phyloP scores from a whole-genome alignment of 805 yeast species.

The Myxozyma neotropica region DNA sequence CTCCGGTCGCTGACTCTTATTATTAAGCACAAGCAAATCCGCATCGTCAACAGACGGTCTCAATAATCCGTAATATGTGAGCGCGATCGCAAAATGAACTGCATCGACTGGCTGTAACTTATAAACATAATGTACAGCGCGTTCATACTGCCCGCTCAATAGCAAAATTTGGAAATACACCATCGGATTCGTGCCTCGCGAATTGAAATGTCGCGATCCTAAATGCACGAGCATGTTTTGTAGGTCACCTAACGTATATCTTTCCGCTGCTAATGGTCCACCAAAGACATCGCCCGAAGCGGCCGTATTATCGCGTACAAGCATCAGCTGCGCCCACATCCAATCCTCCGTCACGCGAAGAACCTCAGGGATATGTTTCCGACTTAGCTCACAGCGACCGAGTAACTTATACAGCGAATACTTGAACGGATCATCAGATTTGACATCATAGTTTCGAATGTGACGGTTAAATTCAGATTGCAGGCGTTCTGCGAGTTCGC shows the following conservation, averaged over 20 bases:
- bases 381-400: slow-evolving; percentile 84
- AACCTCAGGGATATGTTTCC: slow-evolving; percentile 66
- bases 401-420: slow-evolving; percentile 87
- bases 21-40: slow-evolving; percentile 45
- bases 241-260: slow-evolving; percentile 71
- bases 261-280: slow-evolving; percentile 2
- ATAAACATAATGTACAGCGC: slow-evolving; percentile 68
- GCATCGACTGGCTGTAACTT: slow-evolving; percentile 76
- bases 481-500: slow-evolving; percentile 67
- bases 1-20: slow-evolving; percentile 42
- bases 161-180: slow-evolving; percentile 74
- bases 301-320: slow-evolving; percentile 47
- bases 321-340: slow-evolving; percentile 89
- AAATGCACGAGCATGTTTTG: slow-evolving; percentile 69
- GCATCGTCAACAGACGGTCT: slow-evolving; percentile 48
- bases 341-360: slow-evolving; percentile 88
- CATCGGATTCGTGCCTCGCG: slow-evolving; percentile 62
- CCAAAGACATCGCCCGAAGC: slow-evolving; percentile 27
- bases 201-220: slow-evolving; percentile 71
- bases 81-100: slow-evolving; percentile 83
- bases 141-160: slow-evolving; percentile 77
- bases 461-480: slow-evolving; percentile 82
- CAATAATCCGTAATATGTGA: slow-evolving; percentile 71
- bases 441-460: slow-evolving; percentile 61
- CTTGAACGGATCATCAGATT: slow-evolving; percentile 83